These are phyloP conservation scores for Rosa multiflora DNA, from an alignment of 306 rosid genomes.

Conservation along the genomic window DNA sequence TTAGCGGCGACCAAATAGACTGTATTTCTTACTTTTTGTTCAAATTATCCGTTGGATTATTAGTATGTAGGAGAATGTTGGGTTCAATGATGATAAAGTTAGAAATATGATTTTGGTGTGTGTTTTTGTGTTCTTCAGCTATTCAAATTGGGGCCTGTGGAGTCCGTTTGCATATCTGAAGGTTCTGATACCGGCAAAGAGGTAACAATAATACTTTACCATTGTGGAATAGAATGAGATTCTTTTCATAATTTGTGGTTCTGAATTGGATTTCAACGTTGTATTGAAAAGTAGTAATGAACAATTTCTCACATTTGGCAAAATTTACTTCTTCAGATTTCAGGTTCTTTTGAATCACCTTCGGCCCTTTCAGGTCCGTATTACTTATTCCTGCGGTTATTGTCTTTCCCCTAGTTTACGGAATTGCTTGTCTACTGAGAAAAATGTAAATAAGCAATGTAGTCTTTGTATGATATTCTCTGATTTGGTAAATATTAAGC, in stretches of 20 bases:
- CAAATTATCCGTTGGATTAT: background rate
- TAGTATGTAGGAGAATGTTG: background rate
- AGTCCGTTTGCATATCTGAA: slow-evolving; percentile 66
- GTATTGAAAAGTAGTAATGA: background rate
- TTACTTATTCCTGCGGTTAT: slow-evolving; percentile 19
- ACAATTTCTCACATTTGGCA: background rate
- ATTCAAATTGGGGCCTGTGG: slow-evolving; percentile 61
- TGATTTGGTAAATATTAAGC: background rate
- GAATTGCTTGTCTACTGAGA: background rate
- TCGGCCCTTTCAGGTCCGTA: slow-evolving; percentile 59
- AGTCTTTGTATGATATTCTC: background rate
- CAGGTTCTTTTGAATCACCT: slow-evolving; percentile 37
- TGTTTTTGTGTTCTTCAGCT: slow-evolving; percentile 49
- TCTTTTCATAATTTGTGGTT: too few relatives aligned
- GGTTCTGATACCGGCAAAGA: slow-evolving; percentile 42
- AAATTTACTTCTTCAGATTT: slow-evolving; percentile 29
- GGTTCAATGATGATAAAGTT: background rate
- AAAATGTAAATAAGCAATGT: background rate
- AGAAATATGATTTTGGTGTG: slow-evolving; percentile 15
- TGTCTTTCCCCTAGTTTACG: background rate
- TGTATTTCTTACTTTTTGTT: background rate
- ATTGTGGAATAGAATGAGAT: background rate
- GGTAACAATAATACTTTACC: slow-evolving; percentile 35
- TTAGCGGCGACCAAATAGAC: background rate
- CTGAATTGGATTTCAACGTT: too few relatives aligned